phyloP scores from a whole-genome alignment of 1,139 yeast genomes.

The Spathaspora sp. region DNA sequence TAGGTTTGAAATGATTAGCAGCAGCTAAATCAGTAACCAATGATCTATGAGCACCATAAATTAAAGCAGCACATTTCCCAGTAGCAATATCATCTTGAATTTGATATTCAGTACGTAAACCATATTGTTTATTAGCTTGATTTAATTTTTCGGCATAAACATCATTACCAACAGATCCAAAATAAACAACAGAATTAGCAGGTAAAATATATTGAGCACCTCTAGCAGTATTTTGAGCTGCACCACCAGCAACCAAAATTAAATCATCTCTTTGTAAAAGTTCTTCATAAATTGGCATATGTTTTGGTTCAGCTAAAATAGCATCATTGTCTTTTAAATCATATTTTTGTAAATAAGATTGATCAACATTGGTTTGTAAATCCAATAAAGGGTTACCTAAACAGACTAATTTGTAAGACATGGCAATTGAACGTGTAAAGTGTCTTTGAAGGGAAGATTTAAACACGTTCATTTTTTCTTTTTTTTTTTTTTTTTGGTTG shows the following conservation, averaged over 20 bases:
- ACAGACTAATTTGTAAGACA: constrained; percentile 48
- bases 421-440: constrained; percentile 13
- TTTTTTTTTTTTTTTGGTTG: too few species aligned
- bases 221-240: constrained; percentile 98
- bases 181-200: constrained; percentile 78
- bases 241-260: constrained; percentile 93
- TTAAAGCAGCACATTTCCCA: constrained; percentile 97
- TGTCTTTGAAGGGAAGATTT: not conserved
- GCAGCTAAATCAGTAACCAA: constrained; percentile 96
- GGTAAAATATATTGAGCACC: constrained; percentile 96
- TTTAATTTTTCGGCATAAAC: constrained; percentile 77
- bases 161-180: constrained; percentile 96
- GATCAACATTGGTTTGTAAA: constrained; percentile 76
- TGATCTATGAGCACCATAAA: constrained; percentile 86
- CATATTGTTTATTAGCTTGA: constrained; percentile 84
- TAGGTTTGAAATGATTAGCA: constrained; percentile 92
- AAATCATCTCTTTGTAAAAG: constrained; percentile 61
- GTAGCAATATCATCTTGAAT: constrained; percentile 76
- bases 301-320: constrained; percentile 85
- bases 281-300: constrained; percentile 83
- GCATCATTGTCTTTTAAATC: constrained; percentile 91
- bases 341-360: constrained; percentile 74
- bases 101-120: constrained; percentile 84
- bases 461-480: not conserved
- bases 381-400: constrained; percentile 75